phyloP scores from a whole-genome alignment of 495 filamentous ascomycete species.

The Lepidopterella palustris region DNA sequence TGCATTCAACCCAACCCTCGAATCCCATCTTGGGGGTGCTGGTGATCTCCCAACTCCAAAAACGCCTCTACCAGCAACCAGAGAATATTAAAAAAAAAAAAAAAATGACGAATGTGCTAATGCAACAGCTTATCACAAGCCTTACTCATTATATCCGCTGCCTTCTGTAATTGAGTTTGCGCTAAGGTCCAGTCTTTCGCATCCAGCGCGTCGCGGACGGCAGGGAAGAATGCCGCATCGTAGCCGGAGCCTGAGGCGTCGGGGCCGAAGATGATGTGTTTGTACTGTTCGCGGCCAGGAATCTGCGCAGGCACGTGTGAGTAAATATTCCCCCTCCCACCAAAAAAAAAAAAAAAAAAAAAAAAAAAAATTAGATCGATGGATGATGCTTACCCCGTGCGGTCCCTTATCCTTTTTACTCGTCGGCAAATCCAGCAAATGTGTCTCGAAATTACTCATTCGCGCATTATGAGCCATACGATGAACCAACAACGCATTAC shows the following conservation, averaged over 20 bases:
- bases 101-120: constrained; percentile 11
- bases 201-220: constrained; percentile 73
- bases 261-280: constrained; percentile 84
- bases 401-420: constrained; percentile 44
- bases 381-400: constrained; percentile 65
- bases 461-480: constrained; percentile 56
- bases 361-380: too few relatives aligned
- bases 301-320: constrained; percentile 45
- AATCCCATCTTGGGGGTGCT: background rate
- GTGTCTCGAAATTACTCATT: constrained; percentile 67
- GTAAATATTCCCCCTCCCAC: background rate
- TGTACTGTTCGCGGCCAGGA: constrained; percentile 86
- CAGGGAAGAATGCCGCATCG: constrained; percentile 73
- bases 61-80: background rate
- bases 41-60: background rate
- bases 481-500: constrained; percentile 53
- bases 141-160: constrained; percentile 57
- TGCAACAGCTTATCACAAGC: constrained; percentile 57
- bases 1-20: background rate
- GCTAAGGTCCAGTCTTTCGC: constrained; percentile 63
- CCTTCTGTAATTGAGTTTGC: constrained; percentile 63
- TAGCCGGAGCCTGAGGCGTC: constrained; percentile 65
- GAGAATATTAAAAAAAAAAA: background rate
- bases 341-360: constrained; percentile 17
- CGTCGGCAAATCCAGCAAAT: constrained; percentile 62